These are phyloP conservation scores for Magnaporthiopsis incrustans DNA, from an alignment of 2,329 filamentous ascomycete species.

Conservation along the genomic window DNA sequence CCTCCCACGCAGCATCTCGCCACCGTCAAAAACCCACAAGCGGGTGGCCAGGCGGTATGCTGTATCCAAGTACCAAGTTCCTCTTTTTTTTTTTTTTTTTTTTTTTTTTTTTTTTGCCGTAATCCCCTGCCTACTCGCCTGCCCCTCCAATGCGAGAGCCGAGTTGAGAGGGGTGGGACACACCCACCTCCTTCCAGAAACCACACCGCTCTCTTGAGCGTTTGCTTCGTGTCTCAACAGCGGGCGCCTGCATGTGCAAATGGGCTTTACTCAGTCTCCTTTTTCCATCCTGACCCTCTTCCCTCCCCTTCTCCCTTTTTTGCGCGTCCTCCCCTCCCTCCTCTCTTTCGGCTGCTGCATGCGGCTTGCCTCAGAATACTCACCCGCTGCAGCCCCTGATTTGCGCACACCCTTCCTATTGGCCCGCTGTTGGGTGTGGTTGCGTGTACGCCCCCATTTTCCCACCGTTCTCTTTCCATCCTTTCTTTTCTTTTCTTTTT, in stretches of 20 bases:
- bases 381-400: not conserved
- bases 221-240: not conserved
- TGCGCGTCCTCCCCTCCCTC: too few relatives aligned
- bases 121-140: not conserved
- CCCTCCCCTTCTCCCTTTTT: not conserved
- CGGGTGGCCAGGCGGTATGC: not conserved
- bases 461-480: not conserved
- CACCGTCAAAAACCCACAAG: not conserved
- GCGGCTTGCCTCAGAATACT: not conserved
- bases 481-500: not conserved
- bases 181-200: not conserved
- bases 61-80: not conserved
- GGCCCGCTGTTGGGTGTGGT: not conserved
- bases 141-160: not conserved
- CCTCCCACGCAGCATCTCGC: not conserved
- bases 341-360: not conserved
- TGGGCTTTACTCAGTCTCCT: not conserved
- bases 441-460: not conserved
- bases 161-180: not conserved
- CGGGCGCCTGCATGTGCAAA: not conserved
- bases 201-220: not conserved
- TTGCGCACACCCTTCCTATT: not conserved
- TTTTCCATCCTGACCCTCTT: not conserved
- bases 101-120: not conserved
- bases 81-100: not conserved